These are phyloP conservation scores for Flaveria linearis DNA, from an alignment of 129 eudicot genomes.

Conservation along the genomic window DNA sequence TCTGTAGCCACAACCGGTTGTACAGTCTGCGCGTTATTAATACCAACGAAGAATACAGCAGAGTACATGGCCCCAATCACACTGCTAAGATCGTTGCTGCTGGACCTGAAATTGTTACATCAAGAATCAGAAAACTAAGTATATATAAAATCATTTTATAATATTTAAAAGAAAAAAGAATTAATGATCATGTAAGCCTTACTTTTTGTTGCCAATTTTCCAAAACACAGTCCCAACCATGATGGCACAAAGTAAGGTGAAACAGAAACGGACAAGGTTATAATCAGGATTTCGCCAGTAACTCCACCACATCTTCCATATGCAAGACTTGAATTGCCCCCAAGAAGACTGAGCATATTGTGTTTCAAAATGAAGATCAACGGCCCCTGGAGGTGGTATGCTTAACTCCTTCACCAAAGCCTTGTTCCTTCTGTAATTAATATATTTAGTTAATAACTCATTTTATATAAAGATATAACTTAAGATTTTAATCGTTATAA, in stretches of 20 bases:
- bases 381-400: constrained; percentile 58
- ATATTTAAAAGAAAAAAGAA: background rate
- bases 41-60: constrained; percentile 58
- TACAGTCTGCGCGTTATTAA: constrained; percentile 53
- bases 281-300: constrained; percentile 93
- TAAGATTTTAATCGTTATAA: background rate
- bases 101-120: constrained; percentile 38
- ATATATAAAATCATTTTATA: background rate
- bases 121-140: constrained; percentile 15
- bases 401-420: constrained; percentile 69
- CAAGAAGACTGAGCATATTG: constrained; percentile 60
- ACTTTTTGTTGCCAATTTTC: constrained; percentile 69
- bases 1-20: constrained; percentile 67
- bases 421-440: constrained; percentile 34
- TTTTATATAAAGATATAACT: background rate
- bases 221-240: constrained; percentile 73
- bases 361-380: constrained; percentile 57
- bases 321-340: constrained; percentile 68
- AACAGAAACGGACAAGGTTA: constrained; percentile 66
- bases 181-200: background rate
- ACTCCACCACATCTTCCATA: constrained; percentile 84
- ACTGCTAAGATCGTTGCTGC: constrained; percentile 42
- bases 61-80: constrained; percentile 63
- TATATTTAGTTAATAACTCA: background rate
- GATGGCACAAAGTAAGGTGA: constrained; percentile 61